phyloP scores from a whole-genome alignment of 139 green algal genomes.

The Pseudopediastrum boryanum region DNA sequence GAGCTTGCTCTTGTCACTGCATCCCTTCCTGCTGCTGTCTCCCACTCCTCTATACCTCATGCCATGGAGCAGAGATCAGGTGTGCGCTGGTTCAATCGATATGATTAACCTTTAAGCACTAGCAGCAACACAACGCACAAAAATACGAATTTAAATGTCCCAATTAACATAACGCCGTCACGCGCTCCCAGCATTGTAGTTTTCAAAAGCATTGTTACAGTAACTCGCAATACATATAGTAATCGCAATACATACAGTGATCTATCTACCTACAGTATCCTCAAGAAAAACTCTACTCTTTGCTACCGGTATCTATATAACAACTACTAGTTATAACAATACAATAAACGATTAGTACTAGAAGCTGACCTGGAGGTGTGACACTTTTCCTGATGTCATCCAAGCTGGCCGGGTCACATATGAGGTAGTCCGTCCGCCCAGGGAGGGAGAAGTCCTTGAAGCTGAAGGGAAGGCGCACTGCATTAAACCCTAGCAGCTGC shows the following conservation, averaged over 20 bases:
- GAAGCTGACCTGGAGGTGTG: constrained; percentile 4
- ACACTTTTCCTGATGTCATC: constrained; percentile 30
- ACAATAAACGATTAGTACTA: background rate
- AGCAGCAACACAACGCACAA: no score
- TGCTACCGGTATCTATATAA: background rate
- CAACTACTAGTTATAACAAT: background rate
- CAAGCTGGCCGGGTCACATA: constrained; percentile 4
- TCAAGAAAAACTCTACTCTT: background rate
- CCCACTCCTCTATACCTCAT: no score
- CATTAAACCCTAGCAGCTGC: constrained; percentile 33
- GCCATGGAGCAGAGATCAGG: no score
- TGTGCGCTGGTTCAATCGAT: no score
- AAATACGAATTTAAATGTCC: no score
- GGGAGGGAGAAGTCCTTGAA: constrained; percentile 34
- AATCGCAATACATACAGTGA: background rate
- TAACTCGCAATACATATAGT: no score
- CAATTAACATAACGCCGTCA: no score
- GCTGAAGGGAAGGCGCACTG: constrained; percentile 26
- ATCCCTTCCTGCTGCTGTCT: no score
- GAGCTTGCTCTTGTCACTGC: no score
- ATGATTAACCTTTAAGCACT: no score
- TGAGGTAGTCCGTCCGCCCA: constrained; percentile 27
- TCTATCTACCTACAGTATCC: background rate
- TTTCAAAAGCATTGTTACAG: no score
- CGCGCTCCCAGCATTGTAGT: no score